Evolutionary conservation across 78 protist genomes (phyloP).

Genomic region (Dictyostelium firmibasis): DNA sequence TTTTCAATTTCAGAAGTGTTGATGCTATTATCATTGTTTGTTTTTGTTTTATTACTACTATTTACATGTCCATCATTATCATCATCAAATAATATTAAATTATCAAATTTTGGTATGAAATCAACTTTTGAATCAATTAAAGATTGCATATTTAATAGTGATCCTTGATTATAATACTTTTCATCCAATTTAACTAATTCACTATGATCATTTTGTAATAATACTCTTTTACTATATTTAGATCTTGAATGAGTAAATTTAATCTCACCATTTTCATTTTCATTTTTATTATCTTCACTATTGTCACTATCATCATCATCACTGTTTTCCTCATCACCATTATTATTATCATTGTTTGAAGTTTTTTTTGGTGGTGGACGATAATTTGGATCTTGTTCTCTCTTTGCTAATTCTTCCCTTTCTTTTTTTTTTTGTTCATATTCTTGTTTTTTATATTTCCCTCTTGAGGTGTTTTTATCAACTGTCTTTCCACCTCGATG

Average conservation of each 20-base stretch:
- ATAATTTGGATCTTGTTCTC: constrained; percentile 24
- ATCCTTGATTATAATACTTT: not conserved
- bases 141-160: constrained; percentile 44
- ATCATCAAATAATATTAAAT: not conserved
- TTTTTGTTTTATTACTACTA: not conserved
- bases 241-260: constrained; percentile 35
- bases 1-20: constrained; percentile 31
- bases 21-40: not conserved
- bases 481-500: constrained; percentile 15
- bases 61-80: not conserved
- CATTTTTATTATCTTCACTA: not conserved
- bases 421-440: constrained; percentile 22
- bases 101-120: constrained; percentile 59
- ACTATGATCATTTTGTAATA: not conserved
- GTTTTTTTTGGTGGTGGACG: not conserved
- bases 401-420: not conserved
- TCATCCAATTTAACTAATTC: constrained; percentile 2
- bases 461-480: constrained; percentile 27
- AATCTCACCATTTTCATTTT: not conserved
- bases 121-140: constrained; percentile 40
- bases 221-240: constrained; percentile 41
- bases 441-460: constrained; percentile 31
- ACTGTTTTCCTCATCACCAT: not conserved
- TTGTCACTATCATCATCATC: not conserved
- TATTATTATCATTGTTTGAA: not conserved